phyloP scores from a whole-genome alignment of 1,284 basidiomycete species.

The Pseudozyma tsukubaensis region DNA sequence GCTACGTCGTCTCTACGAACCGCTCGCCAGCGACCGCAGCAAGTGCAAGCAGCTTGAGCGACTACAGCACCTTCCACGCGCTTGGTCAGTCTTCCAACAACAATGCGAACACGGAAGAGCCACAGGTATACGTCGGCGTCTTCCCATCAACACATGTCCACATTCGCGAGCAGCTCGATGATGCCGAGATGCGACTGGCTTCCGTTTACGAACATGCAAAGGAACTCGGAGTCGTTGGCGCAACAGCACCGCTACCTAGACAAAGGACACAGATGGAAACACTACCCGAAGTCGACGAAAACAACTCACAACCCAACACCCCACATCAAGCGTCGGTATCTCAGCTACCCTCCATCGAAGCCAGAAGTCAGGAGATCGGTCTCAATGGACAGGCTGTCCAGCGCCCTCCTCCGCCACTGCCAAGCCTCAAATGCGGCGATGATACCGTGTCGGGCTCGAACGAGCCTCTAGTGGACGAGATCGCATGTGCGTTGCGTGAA shows the following conservation, averaged over 20 bases:
- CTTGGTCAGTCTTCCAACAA: constrained; percentile 14
- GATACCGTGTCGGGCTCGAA: constrained; percentile 53
- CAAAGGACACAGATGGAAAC: constrained; percentile 49
- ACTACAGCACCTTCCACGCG: constrained; percentile 53
- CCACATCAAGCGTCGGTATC: constrained; percentile 23
- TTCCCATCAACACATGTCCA: constrained; percentile 92
- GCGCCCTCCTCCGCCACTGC: constrained; percentile 84
- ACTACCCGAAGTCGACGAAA: constrained; percentile 52
- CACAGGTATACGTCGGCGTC: constrained; percentile 92
- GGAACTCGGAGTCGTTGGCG: constrained; percentile 55
- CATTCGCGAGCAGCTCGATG: constrained; percentile 86
- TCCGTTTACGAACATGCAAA: constrained; percentile 72
- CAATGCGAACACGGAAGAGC: constrained; percentile 69
- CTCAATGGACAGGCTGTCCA: constrained; percentile 43
- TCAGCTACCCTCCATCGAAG: constrained; percentile 23
- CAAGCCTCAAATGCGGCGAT: constrained; percentile 78
- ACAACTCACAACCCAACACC: constrained; percentile 38
- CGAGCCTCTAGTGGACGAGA: constrained; percentile 95
- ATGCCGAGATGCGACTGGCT: constrained; percentile 85
- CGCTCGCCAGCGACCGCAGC: constrained; percentile 46
- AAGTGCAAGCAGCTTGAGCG: constrained; percentile 69
- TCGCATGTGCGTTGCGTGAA: constrained; percentile 93
- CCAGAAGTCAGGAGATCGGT: constrained; percentile 29
- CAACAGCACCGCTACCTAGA: constrained; percentile 36
- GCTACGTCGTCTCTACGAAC: constrained; percentile 81